Base-by-base conservation (phyloP, 2,329 filamentous ascomycete genomes). In the Pseudocercospora vitis region DNA sequence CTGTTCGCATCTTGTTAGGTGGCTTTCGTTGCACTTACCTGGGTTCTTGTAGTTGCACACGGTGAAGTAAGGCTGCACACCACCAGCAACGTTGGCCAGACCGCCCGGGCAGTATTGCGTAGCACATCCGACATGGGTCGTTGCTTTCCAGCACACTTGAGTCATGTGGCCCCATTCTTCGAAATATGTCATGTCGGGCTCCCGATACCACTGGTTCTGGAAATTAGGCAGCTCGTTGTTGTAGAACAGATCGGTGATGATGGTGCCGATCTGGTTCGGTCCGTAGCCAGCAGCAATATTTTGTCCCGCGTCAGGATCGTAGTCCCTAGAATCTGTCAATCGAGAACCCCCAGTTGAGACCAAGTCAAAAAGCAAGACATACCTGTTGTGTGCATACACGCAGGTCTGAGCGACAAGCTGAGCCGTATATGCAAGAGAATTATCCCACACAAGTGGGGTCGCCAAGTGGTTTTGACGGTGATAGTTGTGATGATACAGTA, bases 181-280 rank as follows among this genome's bases (percentile, higher is more conserved):
- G 69, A 90, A 88, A 71, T 81, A 71, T 68, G 68, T 64, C 78
- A 82, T 81, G 65, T 81, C 72, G 18, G 87, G 86, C 67, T 76
- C 78, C 54, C 72, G 68, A 61, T 77, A 54, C 60, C 84, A 92
- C 7, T 61, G 53, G 50, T 74, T 71, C 19, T 67, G 64, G 52
- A 78, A 78, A 73, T 79, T 85, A 56, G 69, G 68, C 63, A 87
- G 76, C 73, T 95, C 90, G 66, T 81, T 82, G 70, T 92, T 89
- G 81, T 96, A 96, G 89, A 94, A 96, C 74, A 86, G 79, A 70
- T 91, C 81, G 65, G 84, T 89, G 68, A 92, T 84, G 63, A 86
- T 83, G 59, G 80, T 77, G 49, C 83, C 82, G 56, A 89, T 77
- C 33, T 84, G 80, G 56, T 71, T 73, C 19, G 75, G 71, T 1